Conservation (phyloP, 2,329 filamentous ascomycete genomes). For the Calonectria pseudoreteaudii region DNA sequence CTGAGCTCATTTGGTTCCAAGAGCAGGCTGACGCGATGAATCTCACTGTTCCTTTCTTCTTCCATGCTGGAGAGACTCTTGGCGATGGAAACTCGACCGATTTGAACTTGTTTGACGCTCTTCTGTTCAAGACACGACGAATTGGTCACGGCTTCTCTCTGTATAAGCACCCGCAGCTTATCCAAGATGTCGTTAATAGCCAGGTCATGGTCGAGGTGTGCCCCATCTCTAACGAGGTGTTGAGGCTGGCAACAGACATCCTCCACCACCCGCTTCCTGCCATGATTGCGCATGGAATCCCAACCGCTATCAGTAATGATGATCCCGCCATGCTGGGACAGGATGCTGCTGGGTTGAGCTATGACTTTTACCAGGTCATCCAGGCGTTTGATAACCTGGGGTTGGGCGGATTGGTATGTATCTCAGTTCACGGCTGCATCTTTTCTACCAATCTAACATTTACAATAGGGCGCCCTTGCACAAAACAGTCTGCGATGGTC, state of each 20-base stretch:
- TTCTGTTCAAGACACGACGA: conserved; percentile 72
- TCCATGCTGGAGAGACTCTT: conserved; percentile 76
- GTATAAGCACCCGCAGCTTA: conserved; percentile 75
- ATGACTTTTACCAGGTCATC: conserved; percentile 77
- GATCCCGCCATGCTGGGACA: conserved; percentile 14
- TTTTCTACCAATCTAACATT: neutral
- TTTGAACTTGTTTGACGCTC: conserved; percentile 75
- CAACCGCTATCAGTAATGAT: conserved; percentile 57
- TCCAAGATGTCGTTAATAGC: conserved; percentile 74
- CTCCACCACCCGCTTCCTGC: conserved; percentile 73
- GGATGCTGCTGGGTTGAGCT: conserved; percentile 66
- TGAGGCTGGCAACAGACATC: conserved; percentile 71
- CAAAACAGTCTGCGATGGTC: conserved; percentile 15
- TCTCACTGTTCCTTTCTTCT: conserved; percentile 71
- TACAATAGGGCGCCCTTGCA: neutral
- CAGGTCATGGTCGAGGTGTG: conserved; percentile 75
- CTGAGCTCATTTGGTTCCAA: conserved; percentile 8
- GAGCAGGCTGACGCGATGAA: neutral
- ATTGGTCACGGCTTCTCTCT: conserved; percentile 76
- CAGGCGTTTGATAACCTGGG: conserved; percentile 77
- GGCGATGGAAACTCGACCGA: conserved; percentile 72
- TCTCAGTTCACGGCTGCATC: no score
- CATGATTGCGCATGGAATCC: conserved; percentile 71
- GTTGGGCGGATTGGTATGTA: conserved; percentile 46
- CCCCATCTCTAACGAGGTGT: conserved; percentile 74